Evolutionary conservation across 306 rosid genomes (phyloP).

Genomic region (Datisca glomerata): DNA sequence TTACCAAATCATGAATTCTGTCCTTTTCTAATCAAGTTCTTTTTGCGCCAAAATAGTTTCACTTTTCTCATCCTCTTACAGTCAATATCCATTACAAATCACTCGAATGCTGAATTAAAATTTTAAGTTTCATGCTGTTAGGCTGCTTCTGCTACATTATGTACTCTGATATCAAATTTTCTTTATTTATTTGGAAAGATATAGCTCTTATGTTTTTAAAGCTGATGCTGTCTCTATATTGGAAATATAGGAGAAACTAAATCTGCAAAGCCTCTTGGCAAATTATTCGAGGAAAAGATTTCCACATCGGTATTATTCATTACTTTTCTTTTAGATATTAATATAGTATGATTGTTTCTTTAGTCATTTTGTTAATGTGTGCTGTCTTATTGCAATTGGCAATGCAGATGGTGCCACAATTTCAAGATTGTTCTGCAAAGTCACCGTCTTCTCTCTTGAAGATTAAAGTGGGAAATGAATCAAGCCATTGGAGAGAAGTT

Average conservation of each 20-base stretch:
- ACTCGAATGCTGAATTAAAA: too few relatives aligned
- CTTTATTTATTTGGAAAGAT: conserved; percentile 1
- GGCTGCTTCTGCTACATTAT: too few relatives aligned
- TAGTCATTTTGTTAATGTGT: too few relatives aligned
- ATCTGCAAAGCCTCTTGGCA: conserved; percentile 22
- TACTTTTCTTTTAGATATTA: conserved; percentile 3
- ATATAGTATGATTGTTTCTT: conserved; percentile 3
- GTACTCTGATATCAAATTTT: too few relatives aligned
- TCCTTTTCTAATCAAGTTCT: too few relatives aligned
- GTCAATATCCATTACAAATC: too few relatives aligned
- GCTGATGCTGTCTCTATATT: conserved; percentile 16
- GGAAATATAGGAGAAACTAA: conserved; percentile 31
- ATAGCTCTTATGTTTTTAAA: conserved; percentile 5
- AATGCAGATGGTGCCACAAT: conserved; percentile 35
- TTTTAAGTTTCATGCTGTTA: too few relatives aligned
- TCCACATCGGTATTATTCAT: conserved; percentile 29
- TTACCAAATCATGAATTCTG: too few relatives aligned
- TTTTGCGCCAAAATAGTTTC: too few relatives aligned
- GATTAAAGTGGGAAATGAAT: conserved; percentile 21
- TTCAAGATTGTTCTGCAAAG: conserved; percentile 24
- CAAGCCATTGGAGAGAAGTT: conserved; percentile 30
- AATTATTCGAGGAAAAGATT: conserved; percentile 25
- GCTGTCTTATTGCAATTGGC: conserved; percentile 6
- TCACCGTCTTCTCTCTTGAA: conserved; percentile 21
- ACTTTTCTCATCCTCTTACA: too few relatives aligned